Conservation (phyloP, 2,329 filamentous ascomycete species). For the Apiospora marii region DNA sequence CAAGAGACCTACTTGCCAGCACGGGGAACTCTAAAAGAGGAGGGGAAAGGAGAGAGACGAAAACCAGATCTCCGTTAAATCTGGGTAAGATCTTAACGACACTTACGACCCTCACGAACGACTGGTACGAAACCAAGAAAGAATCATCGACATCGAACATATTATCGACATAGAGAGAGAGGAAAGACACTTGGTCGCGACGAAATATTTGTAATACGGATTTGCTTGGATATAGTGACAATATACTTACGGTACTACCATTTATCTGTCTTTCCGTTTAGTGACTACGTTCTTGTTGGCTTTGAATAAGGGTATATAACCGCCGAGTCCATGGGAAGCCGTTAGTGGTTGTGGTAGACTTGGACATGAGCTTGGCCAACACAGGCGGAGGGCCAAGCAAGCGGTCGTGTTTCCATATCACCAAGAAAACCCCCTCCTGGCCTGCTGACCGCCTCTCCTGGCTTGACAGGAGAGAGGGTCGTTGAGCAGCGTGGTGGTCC, state of each 20-base stretch:
- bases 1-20: not conserved
- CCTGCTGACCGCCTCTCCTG: not conserved
- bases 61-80: not conserved
- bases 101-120: slow-evolving; percentile 15
- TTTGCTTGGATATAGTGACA: not conserved
- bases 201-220: slow-evolving; percentile 11
- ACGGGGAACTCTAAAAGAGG: not conserved
- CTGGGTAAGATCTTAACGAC: slow-evolving; percentile 17
- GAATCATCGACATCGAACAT: too few relatives aligned
- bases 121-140: slow-evolving; percentile 4
- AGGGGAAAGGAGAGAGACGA: not conserved
- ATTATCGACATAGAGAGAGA: not conserved
- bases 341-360: not conserved
- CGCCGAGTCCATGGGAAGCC: too few relatives aligned
- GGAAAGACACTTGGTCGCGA: not conserved
- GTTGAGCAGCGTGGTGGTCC: not conserved
- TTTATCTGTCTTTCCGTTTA: not conserved
- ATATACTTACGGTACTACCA: not conserved
- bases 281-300: not conserved
- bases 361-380: not conserved
- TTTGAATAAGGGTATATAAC: not conserved
- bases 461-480: not conserved
- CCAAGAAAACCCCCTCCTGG: not conserved
- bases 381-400: too few relatives aligned
- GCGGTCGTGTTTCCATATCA: not conserved